These are phyloP conservation scores for Ceriops zippeliana DNA, from an alignment of 345 rosid genomes.

Conservation along the genomic window DNA sequence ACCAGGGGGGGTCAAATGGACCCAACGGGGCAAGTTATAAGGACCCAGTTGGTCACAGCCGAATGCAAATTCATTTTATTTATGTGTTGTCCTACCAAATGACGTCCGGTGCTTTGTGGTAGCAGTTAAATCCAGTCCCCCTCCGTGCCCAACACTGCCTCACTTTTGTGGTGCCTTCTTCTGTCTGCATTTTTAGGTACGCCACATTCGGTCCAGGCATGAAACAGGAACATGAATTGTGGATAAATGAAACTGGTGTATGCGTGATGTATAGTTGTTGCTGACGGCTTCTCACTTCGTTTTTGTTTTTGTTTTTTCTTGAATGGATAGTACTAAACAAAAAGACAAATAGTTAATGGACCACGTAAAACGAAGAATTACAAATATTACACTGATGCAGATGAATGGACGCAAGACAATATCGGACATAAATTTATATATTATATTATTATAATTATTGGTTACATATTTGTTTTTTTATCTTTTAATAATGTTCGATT, in stretches of 20 bases:
- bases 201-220: constrained; percentile 17
- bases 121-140: constrained; percentile 39
- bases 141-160: constrained; percentile 34
- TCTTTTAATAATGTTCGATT: too few relatives aligned
- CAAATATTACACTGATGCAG: too few relatives aligned
- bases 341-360: too few relatives aligned
- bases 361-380: too few relatives aligned
- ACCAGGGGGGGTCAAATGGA: not conserved
- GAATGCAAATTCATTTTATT: constrained; percentile 11
- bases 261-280: constrained; percentile 5
- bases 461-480: too few relatives aligned
- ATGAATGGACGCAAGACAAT: too few relatives aligned
- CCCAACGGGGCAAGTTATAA: not conserved
- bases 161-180: constrained; percentile 25
- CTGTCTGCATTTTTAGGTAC: constrained; percentile 21
- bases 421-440: too few relatives aligned
- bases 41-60: constrained; percentile 24
- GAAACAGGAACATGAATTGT: not conserved
- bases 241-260: constrained; percentile 13
- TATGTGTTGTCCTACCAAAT: constrained; percentile 10
- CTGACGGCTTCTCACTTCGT: constrained; percentile 1
- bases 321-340: not conserved
- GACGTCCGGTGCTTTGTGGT: constrained; percentile 13
- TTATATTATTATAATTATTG: too few relatives aligned
- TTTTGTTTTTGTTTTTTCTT: constrained; percentile 7